Percentiles rank a stretch among this genome's conserved stretches.
Evolutionary conservation across 306 rosid species (phyloP).

Genomic region (Vigna reflexopilosa): DNA sequence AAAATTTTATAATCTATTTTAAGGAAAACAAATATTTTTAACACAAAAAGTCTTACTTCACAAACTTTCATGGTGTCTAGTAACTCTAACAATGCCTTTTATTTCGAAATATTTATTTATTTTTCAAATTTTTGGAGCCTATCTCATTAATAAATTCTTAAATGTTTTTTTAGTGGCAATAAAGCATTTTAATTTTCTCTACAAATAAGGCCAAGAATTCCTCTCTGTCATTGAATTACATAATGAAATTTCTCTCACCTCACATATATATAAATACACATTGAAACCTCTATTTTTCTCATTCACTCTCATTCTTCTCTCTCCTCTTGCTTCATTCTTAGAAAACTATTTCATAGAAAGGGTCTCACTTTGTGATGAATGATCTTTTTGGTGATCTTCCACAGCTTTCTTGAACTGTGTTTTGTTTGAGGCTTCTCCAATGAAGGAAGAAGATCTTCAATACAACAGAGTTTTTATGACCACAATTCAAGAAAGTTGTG

Average conservation of each 20-base stretch:
- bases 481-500: slow-evolving; percentile 65
- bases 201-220: neutral
- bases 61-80: neutral
- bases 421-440: slow-evolving; percentile 13
- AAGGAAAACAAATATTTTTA: neutral
- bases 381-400: slow-evolving; percentile 69
- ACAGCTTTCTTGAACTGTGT: slow-evolving; percentile 85
- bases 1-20: neutral
- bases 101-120: neutral
- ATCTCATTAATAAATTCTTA: neutral
- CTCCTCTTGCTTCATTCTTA: neutral
- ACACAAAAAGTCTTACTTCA: neutral
- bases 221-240: neutral
- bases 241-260: neutral
- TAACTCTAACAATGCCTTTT: neutral
- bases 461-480: slow-evolving; percentile 24
- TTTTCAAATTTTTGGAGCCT: neutral
- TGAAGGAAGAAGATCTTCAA: neutral
- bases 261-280: neutral
- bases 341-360: neutral
- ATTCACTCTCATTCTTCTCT: slow-evolving; percentile 5
- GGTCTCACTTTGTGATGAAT: slow-evolving; percentile 23
- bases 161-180: neutral
- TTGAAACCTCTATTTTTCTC: neutral
- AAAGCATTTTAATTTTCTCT: neutral